Evolutionary conservation across 306 rosid species (phyloP).

Genomic region (Prunus fruticosa): DNA sequence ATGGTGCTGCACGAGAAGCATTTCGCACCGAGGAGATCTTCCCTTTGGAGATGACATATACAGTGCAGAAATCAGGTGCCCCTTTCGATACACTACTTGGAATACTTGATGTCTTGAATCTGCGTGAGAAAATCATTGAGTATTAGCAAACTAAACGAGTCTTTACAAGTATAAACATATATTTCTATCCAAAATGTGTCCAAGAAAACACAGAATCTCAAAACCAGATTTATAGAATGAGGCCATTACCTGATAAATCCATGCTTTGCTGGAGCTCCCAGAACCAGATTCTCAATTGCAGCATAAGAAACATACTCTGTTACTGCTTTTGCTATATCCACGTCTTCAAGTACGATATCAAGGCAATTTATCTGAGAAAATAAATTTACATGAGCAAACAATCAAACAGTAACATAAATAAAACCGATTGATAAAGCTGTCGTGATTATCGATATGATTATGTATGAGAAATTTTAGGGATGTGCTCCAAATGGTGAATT

Average conservation of each 20-base stretch:
- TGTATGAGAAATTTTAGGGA: neutral
- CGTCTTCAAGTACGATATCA: slow-evolving; percentile 79
- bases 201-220: too few relatives aligned
- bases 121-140: slow-evolving; percentile 22
- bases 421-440: neutral
- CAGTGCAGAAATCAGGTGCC: slow-evolving; percentile 81
- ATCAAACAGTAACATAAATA: neutral
- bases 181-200: too few relatives aligned
- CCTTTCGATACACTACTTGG: slow-evolving; percentile 61
- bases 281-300: slow-evolving; percentile 75
- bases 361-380: slow-evolving; percentile 69
- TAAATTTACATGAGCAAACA: neutral
- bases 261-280: slow-evolving; percentile 75
- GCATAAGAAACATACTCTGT: slow-evolving; percentile 72
- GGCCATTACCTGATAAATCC: slow-evolving; percentile 71
- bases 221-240: neutral
- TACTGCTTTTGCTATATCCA: slow-evolving; percentile 66
- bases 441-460: neutral
- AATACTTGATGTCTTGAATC: slow-evolving; percentile 67
- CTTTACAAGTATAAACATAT: neutral
- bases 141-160: neutral
- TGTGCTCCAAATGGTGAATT: neutral
- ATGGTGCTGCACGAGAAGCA: slow-evolving; percentile 61
- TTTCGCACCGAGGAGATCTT: slow-evolving; percentile 57
- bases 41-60: slow-evolving; percentile 74